These are phyloP conservation scores for Russula foetens DNA, from an alignment of 768 basidiomycete species.

Conservation along the genomic window DNA sequence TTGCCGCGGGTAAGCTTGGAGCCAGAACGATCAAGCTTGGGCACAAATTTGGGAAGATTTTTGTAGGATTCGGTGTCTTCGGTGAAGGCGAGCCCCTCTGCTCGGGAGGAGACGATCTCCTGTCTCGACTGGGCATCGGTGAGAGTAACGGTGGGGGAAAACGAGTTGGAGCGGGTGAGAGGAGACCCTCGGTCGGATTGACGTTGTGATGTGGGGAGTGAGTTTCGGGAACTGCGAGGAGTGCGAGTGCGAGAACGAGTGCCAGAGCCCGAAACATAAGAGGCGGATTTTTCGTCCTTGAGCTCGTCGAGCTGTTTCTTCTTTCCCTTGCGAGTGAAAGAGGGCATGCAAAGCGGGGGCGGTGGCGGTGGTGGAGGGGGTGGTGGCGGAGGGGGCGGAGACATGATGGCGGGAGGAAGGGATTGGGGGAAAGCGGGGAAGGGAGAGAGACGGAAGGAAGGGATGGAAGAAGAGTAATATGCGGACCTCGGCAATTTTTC, in stretches of 20 bases:
- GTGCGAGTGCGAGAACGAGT: neutral
- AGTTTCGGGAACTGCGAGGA: neutral
- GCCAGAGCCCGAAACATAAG: neutral
- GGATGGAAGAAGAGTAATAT: neutral
- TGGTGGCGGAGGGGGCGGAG: slow-evolving; percentile 14
- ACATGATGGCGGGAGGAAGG: slow-evolving; percentile 3
- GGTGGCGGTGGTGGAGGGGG: slow-evolving; percentile 15
- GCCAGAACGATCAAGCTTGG: slow-evolving; percentile 19
- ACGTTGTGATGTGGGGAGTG: slow-evolving; percentile 6
- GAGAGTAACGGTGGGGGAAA: slow-evolving; percentile 16
- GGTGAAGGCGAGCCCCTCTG: slow-evolving; percentile 15
- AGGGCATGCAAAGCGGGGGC: slow-evolving; percentile 17
- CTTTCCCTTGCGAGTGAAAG: slow-evolving; percentile 17
- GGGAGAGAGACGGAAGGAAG: neutral
- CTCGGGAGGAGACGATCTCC: slow-evolving; percentile 8
- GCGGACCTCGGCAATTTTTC: neutral
- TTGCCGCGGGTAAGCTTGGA: slow-evolving; percentile 17
- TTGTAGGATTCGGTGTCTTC: slow-evolving; percentile 23
- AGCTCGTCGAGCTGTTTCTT: slow-evolving; percentile 13
- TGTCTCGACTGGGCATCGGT: slow-evolving; percentile 12
- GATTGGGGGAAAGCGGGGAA: neutral
- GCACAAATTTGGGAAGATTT: slow-evolving; percentile 4
- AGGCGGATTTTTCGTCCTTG: slow-evolving; percentile 15
- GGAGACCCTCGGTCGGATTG: slow-evolving; percentile 7
- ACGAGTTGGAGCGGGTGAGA: slow-evolving; percentile 15